Evolutionary conservation across 2,329 filamentous ascomycete genomes (phyloP), one percentile per base, ranked within the genome.

Genomic region (Stachybotrys chlorohalonatus): DNA sequence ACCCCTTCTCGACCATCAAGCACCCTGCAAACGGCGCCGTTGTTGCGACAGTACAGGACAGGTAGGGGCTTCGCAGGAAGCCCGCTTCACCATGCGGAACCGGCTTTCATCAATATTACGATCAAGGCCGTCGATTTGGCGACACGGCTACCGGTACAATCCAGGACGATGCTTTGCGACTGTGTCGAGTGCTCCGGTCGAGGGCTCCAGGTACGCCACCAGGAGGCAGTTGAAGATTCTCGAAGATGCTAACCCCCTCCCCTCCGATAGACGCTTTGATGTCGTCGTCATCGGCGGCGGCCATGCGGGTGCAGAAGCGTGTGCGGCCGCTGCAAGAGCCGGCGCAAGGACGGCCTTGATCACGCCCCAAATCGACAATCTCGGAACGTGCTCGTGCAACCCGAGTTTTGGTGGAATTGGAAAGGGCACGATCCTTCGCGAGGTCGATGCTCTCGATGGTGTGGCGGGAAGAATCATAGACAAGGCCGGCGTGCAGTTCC

Each of bases 321-420:
- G 89, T 60, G 87, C 94, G 11, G 94, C 93, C 2, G 90, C 94
- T 13, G 94, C 94, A 49, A 84, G 94, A 64, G 83, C 89, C 15
- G 94, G 94, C 53, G 94, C 93, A 52, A 85, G 86, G 63, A 97
- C 94, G 47, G 93, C 88, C 1, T 81, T 99, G 60, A 79, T 99
- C 51, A 99, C 94, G 1, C 94, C 93, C 2, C 90, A 88, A 57
- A 71, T 90, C 55, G 86, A 92, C 56, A 96, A 96, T 63, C 84
- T 97, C 17, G 93, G 93, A 54, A 90, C 94, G 32, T 97, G 93
- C 74, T 96, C 92, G 42, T 97, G 93, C 74, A 97, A 97, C 68
- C 93, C 93, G 1, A 95, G 90, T 59, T 95, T 99, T 66, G 94
- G 94, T 46, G 94, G 94, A n/a, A 97, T 99, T 62, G 94, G 94